Evolutionary conservation across 2,329 filamentous ascomycete species (phyloP), one percentile per base, ranked within the genome.

Genomic region (Nemania sp.): DNA sequence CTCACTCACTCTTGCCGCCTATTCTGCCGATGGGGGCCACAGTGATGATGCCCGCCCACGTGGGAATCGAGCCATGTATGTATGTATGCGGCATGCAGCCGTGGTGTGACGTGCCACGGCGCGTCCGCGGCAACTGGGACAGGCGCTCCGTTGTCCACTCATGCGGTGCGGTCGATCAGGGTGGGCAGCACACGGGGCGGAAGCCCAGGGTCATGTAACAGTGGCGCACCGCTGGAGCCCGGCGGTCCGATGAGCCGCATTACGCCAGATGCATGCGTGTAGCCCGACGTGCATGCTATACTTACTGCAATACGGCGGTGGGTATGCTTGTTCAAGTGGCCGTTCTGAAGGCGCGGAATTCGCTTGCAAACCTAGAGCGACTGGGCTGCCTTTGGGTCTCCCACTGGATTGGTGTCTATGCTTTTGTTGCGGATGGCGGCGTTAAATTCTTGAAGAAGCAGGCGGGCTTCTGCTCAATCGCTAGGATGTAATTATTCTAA

Each of bases 41-140:
- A n/a, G n/a, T n/a, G n/a, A 23, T 33, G 26, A 41, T 8, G 19
- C 14, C 26, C 17, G 33, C 26, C 56, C 56, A 58, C 56, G 56
- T 58, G 56, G 56, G 33, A 33, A 46, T 44, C 31, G 45, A 24
- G 37, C 41, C 49, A 56, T 56, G 42, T 51, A 52, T 50, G 51
- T 45, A 49, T 17, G 30, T 37, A 20, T 17, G 22, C 23, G 36
- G n/a, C 26, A 30, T 17, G 30, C 31, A 36, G 37, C 45, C 42
- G 56, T 41, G 6, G 56, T 58, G 52, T 15, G 19, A 58, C 52
- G 39, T 52, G n/a, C 39, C 36, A 52, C 52, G 30, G 26, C 56
- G 28, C 28, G 28, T 12, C n/a, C 9, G 11, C 28, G 28, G 9
- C 28, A 9, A 31, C 9, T 31, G 28, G n/a, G 3, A 12, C 28